Evolutionary conservation across 148 eudicot genomes (phyloP).

Genomic region (Rhododendron vialii): DNA sequence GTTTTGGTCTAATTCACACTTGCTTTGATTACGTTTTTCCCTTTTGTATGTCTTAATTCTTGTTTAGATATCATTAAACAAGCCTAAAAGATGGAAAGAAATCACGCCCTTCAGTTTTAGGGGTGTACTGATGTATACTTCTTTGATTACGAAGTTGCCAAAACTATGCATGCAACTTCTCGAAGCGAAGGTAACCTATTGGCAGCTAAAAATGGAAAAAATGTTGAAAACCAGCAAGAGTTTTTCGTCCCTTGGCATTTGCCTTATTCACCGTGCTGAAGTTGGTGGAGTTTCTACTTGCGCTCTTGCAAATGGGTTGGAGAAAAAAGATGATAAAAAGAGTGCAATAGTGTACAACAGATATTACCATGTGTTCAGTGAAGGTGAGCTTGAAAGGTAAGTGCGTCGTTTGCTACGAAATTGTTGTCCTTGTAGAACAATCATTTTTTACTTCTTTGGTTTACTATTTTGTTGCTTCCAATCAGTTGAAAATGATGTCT

Average conservation of each 20-base stretch:
- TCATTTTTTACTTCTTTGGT: background rate
- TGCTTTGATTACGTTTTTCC: too few species aligned
- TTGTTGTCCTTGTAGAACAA: background rate
- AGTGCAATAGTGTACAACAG: constrained; percentile 91
- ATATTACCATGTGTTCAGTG: constrained; percentile 90
- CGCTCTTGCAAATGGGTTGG: constrained; percentile 79
- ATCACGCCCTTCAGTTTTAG: too few species aligned
- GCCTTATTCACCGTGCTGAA: constrained; percentile 93
- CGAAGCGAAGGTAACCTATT: constrained; percentile 17
- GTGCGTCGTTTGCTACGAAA: background rate
- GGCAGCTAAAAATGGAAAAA: constrained; percentile 15
- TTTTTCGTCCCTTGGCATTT: constrained; percentile 98
- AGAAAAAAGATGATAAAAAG: constrained; percentile 87
- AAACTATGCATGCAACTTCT: constrained; percentile 11
- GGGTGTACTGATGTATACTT: background rate
- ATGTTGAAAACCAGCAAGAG: constrained; percentile 56
- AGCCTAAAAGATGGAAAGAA: too few species aligned
- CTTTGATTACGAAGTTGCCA: constrained; percentile 16
- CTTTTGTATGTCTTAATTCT: too few species aligned
- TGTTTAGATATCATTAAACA: too few species aligned
- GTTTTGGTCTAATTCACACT: too few species aligned
- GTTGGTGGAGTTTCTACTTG: constrained; percentile 76
- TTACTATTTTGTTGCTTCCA: background rate
- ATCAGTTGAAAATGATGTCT: background rate
- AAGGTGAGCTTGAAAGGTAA: constrained; percentile 98